Base-by-base conservation (phyloP, 805 yeast genomes). In the Yamadazyma insecticola region DNA sequence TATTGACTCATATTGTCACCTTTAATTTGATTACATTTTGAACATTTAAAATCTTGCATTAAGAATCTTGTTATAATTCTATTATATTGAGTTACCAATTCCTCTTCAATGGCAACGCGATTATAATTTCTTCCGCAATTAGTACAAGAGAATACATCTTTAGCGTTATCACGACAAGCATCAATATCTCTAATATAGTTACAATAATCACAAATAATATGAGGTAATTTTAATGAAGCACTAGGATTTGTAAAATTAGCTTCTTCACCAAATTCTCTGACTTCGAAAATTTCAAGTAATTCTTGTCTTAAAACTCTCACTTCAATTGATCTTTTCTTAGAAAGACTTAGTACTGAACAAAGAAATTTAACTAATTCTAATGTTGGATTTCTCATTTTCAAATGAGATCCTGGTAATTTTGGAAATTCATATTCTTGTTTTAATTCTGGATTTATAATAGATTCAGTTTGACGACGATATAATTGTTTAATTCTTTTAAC, bases 41-140 rank as follows among this genome's bases (percentile, higher is more conserved):
- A 50, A 55, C 99, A 92, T 44, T 72, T 74, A 45, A 83, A 63
- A 55, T 90, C 97, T 57, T 92, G 99, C 14, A 72, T 63, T 51
- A 76, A 75, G 55, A 72, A 92, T 31, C 66, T 59, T n/a, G 79
- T 68, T 1, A 84, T 37, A 16, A 70, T 48, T 38, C 71, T 63
- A 44, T 72, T 67, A 28, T 83, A 65, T 43, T 81, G 80, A 13
- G 74, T 74, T 13, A 92, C 76, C 31, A 94, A 62, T 25, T 71
- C 71, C 50, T 92, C 97, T 50, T 94, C 97, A 16, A 92, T 48
- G 1, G 78, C 69, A 3, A 82, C 72, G 40, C 76, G 74, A 45
- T 82, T 79, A 51, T 79, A 78, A 2, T 72, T 65, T 36, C 67
- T 72, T 24, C 64, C 70, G 51, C 99, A 92, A 14, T 71, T 70